Evolutionary conservation across 768 basidiomycete genomes (phyloP).

Genomic region (Mycena capillaripes): DNA sequence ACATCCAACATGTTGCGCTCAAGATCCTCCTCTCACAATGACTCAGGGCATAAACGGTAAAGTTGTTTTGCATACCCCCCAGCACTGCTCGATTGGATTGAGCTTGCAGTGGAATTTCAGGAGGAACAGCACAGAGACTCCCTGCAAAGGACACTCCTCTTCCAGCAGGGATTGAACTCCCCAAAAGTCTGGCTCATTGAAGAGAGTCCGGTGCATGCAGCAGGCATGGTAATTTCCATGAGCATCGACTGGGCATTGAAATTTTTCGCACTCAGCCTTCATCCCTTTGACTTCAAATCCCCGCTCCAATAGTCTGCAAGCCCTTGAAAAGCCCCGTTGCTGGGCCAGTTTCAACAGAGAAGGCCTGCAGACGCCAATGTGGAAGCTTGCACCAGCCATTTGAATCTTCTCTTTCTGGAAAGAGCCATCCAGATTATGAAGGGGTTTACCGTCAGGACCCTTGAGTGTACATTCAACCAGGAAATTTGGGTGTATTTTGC

Average conservation of each 20-base stretch:
- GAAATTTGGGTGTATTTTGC: no score
- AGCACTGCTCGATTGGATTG: conserved; percentile 41
- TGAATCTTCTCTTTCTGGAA: no score
- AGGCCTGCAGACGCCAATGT: conserved; percentile 13
- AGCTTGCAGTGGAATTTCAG: conserved; percentile 2
- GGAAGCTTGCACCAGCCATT: neutral
- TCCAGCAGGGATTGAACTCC: conserved; percentile 9
- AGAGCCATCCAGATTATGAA: no score
- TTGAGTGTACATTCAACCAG: no score
- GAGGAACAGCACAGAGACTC: neutral
- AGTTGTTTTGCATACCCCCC: conserved; percentile 42
- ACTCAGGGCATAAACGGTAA: conserved; percentile 27
- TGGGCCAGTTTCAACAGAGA: conserved; percentile 37
- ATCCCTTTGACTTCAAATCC: conserved; percentile 16
- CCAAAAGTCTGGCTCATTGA: conserved; percentile 46
- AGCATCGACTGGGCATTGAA: conserved; percentile 36
- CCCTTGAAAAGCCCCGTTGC: conserved; percentile 44
- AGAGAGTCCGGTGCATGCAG: conserved; percentile 43
- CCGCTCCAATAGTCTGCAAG: conserved; percentile 43
- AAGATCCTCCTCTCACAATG: neutral
- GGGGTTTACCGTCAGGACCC: no score
- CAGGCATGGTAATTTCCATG: conserved; percentile 29
- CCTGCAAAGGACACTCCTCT: neutral
- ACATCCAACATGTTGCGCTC: neutral
- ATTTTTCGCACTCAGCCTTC: conserved; percentile 41